These are phyloP conservation scores for Cyclospora cayetanensis DNA, from an alignment of 169 alveolate species.

Conservation along the genomic window DNA sequence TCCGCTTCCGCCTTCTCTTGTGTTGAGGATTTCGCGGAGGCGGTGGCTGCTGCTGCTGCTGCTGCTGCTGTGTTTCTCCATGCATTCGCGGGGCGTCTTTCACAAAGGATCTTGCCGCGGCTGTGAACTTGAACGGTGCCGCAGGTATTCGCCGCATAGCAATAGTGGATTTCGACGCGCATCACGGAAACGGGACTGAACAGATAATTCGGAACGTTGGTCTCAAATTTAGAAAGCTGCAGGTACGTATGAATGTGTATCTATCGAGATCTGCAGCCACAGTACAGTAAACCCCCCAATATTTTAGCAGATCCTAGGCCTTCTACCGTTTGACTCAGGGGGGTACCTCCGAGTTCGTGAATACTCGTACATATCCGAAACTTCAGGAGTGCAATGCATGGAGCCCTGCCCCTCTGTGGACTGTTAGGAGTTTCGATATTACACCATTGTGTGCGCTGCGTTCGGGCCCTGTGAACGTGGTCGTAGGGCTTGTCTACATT, in stretches of 20 bases:
- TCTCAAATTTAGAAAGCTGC: conserved; percentile 76
- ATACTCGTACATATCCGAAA: too few species aligned
- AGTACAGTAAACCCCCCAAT: too few species aligned
- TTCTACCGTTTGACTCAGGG: too few species aligned
- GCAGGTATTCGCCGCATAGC: conserved; percentile 94
- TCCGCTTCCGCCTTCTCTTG: background rate
- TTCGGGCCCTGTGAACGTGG: too few species aligned
- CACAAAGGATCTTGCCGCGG: background rate
- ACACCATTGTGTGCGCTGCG: too few species aligned
- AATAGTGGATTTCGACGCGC: conserved; percentile 98
- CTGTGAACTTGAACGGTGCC: conserved; percentile 69
- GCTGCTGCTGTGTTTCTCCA: background rate
- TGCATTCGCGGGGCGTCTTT: background rate
- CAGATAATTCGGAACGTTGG: conserved; percentile 91
- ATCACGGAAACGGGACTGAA: conserved; percentile 99
- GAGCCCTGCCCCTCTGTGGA: too few species aligned
- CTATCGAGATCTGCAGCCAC: too few species aligned
- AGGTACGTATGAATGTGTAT: too few species aligned
- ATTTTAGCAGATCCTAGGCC: too few species aligned
- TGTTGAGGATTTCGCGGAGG: background rate
- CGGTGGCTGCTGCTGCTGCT: background rate
- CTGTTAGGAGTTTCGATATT: too few species aligned
- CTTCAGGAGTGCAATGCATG: too few species aligned
- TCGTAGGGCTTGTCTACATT: background rate
- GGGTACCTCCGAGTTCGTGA: too few species aligned